phyloP scores from a whole-genome alignment of 2,329 filamentous ascomycete species.

The Phaeomoniella chlamydospora region DNA sequence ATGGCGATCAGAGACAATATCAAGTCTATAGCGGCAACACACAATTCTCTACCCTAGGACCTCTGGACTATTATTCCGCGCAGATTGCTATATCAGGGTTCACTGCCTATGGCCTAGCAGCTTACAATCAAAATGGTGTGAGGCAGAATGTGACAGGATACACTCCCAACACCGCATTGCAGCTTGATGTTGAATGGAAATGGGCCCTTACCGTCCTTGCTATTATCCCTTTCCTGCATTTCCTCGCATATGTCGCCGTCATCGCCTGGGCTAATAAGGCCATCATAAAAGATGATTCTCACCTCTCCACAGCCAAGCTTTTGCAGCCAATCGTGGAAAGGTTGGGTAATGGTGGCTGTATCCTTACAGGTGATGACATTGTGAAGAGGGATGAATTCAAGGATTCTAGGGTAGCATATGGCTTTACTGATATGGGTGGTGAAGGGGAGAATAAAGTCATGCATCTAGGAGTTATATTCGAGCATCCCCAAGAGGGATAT shows the following conservation, averaged over 20 bases:
- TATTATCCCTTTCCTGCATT: constrained; percentile 8
- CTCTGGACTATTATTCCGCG: constrained; percentile 5
- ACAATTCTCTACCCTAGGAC: constrained; percentile 4
- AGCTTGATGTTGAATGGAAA: constrained; percentile 62
- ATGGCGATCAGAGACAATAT: constrained; percentile 3
- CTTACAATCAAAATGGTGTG: constrained; percentile 10
- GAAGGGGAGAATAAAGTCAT: constrained; percentile 4
- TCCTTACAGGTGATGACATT: constrained; percentile 10
- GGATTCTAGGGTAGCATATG: constrained; percentile 9
- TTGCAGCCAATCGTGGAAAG: constrained; percentile 10
- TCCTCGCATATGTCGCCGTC: constrained; percentile 8
- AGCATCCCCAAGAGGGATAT: constrained; percentile 6
- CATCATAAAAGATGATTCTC: constrained; percentile 10
- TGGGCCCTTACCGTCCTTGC: constrained; percentile 9
- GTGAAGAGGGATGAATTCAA: constrained; percentile 7
- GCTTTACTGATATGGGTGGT: constrained; percentile 5
- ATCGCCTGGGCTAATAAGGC: constrained; percentile 10
- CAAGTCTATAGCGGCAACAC: constrained; percentile 5
- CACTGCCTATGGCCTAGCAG: constrained; percentile 9
- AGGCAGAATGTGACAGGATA: constrained; percentile 59
- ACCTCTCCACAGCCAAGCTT: constrained; percentile 9
- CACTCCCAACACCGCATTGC: constrained; percentile 71
- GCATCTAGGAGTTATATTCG: constrained; percentile 8
- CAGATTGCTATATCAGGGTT: constrained; percentile 6
- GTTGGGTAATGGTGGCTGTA: constrained; percentile 8